Evolutionary conservation across 2,329 filamentous ascomycete genomes (phyloP).

Genomic region (Teratosphaeriaceae sp.): DNA sequence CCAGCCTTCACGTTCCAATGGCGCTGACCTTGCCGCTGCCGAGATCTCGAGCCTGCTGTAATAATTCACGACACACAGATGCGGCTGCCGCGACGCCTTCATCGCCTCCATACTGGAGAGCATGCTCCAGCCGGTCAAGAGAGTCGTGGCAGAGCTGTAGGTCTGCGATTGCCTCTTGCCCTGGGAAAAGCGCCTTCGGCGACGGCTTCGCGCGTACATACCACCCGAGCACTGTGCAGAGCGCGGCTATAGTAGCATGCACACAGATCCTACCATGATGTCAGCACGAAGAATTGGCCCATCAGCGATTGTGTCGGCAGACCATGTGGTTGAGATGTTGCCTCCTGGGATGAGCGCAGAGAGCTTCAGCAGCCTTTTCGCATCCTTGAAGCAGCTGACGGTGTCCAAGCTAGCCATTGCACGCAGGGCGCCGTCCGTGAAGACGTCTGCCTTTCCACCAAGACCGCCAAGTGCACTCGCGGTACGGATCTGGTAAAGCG

Average conservation of each 20-base stretch:
- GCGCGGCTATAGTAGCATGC: background rate
- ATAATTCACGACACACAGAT: background rate
- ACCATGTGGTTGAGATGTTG: slow-evolving; percentile 2
- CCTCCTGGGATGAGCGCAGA: background rate
- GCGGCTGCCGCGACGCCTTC: background rate
- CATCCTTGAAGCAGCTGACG: background rate
- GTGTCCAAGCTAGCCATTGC: background rate
- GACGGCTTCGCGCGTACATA: background rate
- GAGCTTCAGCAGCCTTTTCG: background rate
- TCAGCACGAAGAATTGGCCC: background rate
- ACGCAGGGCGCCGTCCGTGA: background rate
- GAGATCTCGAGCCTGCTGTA: background rate
- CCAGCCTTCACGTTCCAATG: background rate
- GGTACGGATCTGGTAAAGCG: slow-evolving; percentile 1
- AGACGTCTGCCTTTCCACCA: background rate
- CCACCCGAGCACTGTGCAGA: background rate
- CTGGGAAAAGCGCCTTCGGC: background rate
- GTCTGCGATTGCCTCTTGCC: too few relatives aligned
- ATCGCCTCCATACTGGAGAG: background rate
- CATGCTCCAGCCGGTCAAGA: background rate
- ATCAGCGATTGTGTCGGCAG: background rate
- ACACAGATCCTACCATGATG: background rate
- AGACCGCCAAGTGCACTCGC: background rate
- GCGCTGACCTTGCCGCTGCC: too few relatives aligned
- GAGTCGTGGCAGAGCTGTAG: background rate